These are phyloP conservation scores for Zymoseptoria brevis DNA, from an alignment of 2,329 filamentous ascomycete species.

Conservation along the genomic window DNA sequence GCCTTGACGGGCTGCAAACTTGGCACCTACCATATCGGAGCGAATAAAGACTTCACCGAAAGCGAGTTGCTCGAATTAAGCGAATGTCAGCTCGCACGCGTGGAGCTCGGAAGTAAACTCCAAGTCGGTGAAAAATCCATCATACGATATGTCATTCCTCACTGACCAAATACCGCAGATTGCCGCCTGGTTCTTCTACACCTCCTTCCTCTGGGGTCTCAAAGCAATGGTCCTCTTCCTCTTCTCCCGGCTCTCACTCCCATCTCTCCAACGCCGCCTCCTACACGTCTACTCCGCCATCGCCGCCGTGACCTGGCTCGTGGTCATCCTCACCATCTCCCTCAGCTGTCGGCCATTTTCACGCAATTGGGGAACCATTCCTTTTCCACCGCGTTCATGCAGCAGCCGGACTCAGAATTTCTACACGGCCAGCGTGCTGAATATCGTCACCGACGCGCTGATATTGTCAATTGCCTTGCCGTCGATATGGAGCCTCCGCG, in stretches of 20 bases:
- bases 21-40: constrained; percentile 23
- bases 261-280: constrained; percentile 24
- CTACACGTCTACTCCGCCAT: constrained; percentile 26
- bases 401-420: constrained; percentile 26
- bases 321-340: constrained; percentile 29
- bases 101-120: constrained; percentile 31
- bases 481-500: constrained; percentile 28
- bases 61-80: constrained; percentile 21
- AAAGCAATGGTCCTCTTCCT: constrained; percentile 25
- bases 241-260: constrained; percentile 29
- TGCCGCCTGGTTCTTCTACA: constrained; percentile 28
- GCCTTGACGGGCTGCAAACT: constrained; percentile 11
- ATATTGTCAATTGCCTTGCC: constrained; percentile 31
- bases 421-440: constrained; percentile 25
- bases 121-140: too few relatives aligned
- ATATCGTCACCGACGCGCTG: constrained; percentile 28
- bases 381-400: constrained; percentile 23
- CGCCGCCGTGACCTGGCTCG: constrained; percentile 25
- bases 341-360: constrained; percentile 24
- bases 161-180: constrained; percentile 20
- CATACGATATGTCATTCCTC: too few relatives aligned
- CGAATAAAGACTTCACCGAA: constrained; percentile 24
- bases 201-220: constrained; percentile 15
- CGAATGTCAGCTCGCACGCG: constrained; percentile 22
- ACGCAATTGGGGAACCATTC: constrained; percentile 26